These are phyloP conservation scores for Cyanidiococcus yangmingshanensis DNA, from an alignment of 23 red algal genomes.

Conservation along the genomic window DNA sequence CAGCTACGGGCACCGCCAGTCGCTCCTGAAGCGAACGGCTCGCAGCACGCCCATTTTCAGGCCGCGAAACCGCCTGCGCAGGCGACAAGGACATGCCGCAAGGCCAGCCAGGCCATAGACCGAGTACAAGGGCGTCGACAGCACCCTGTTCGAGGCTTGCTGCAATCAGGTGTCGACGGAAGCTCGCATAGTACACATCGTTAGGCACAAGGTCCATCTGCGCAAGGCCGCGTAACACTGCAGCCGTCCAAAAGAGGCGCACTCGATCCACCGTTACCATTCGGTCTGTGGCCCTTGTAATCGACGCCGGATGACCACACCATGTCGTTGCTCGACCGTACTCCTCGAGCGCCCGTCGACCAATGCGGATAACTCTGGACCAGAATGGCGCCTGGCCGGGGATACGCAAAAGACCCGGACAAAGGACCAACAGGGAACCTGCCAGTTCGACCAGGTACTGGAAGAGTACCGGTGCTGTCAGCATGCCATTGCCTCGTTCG, in stretches of 20 bases:
- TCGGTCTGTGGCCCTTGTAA: not conserved
- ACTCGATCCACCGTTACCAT: not conserved
- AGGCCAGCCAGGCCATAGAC: conserved; percentile 4
- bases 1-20: not conserved
- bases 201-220: conserved; percentile 14
- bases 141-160: conserved; percentile 8
- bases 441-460: conserved; percentile 1
- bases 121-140: not conserved
- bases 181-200: conserved; percentile 17
- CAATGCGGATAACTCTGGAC: not conserved
- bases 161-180: not conserved
- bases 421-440: not conserved
- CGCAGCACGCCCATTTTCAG: not conserved
- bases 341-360: conserved; percentile 15
- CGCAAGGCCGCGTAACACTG: not conserved
- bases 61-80: not conserved
- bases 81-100: too few species aligned
- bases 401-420: conserved; percentile 2
- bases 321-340: not conserved
- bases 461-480: not conserved
- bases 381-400: conserved; percentile 7
- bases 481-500: not conserved
- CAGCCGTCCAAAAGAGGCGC: not conserved
- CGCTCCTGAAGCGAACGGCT: not conserved
- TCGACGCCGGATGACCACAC: not conserved